Percentiles rank a stretch among this genome's conserved stretches.
These are phyloP conservation scores for Neopestalotiopsis sp. DNA, from an alignment of 2,329 filamentous ascomycete genomes.

Conservation along the genomic window DNA sequence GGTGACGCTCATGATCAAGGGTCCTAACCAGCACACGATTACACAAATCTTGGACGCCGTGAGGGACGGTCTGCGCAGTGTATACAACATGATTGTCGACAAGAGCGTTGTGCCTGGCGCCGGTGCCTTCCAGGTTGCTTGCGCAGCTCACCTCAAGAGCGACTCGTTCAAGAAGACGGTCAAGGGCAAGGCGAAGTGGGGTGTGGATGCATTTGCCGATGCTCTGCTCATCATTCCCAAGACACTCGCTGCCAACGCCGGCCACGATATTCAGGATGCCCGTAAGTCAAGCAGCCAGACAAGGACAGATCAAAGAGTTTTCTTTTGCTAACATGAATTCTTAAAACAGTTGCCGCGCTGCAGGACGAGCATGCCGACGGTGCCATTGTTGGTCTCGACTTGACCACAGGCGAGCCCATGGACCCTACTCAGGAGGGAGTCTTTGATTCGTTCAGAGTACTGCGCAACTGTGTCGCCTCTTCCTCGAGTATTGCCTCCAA, in stretches of 20 bases:
- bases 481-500: constrained; percentile 96
- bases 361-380: constrained; percentile 88
- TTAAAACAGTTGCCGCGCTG: constrained; percentile 74
- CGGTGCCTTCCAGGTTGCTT: constrained; percentile 95
- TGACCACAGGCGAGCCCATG: constrained; percentile 90
- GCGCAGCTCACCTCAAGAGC: constrained; percentile 83
- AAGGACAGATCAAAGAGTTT: neutral
- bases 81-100: constrained; percentile 99
- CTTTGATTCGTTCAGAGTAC: constrained; percentile 93
- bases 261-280: constrained; percentile 95
- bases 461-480: constrained; percentile 92
- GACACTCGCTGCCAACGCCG: constrained; percentile 93
- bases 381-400: constrained; percentile 83
- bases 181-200: constrained; percentile 98
- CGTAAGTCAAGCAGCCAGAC: constrained; percentile 60
- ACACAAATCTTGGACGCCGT: constrained; percentile 96
- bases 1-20: constrained; percentile 96
- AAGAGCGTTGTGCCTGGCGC: constrained; percentile 92
- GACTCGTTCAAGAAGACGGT: constrained; percentile 87
- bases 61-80: constrained; percentile 89
- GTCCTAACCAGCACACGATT: constrained; percentile 95
- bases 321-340: neutral
- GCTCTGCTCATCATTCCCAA: constrained; percentile 95
- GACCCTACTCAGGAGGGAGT: constrained; percentile 91
- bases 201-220: constrained; percentile 93